These are phyloP conservation scores for Ustilago esculenta DNA, from an alignment of 1,284 basidiomycete species.

Conservation along the genomic window DNA sequence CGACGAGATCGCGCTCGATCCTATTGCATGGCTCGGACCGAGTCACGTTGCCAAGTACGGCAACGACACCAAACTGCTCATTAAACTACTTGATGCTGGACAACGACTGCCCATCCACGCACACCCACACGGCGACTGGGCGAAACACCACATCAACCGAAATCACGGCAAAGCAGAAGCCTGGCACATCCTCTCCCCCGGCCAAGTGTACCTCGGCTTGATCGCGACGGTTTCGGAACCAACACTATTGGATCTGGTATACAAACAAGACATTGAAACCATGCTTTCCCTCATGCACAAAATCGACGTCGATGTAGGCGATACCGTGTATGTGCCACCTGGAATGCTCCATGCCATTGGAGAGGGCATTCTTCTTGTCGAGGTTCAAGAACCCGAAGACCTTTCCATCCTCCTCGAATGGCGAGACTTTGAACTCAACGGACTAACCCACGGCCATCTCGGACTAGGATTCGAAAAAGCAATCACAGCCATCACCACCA, in stretches of 20 bases:
- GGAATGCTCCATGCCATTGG: constrained; percentile 40
- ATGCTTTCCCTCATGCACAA: constrained; percentile 31
- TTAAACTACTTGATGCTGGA: constrained; percentile 38
- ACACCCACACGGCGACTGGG: constrained; percentile 36
- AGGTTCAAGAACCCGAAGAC: constrained; percentile 37
- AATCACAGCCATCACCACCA: constrained; percentile 19
- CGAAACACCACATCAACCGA: constrained; percentile 12
- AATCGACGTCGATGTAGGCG: constrained; percentile 18
- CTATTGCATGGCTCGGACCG: constrained; percentile 19
- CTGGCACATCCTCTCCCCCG: constrained; percentile 24
- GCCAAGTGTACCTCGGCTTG: constrained; percentile 26
- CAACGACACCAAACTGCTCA: constrained; percentile 30
- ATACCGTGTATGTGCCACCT: constrained; percentile 37
- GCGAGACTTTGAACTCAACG: constrained; percentile 29
- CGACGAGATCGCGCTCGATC: constrained; percentile 22
- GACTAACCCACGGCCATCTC: constrained; percentile 20
- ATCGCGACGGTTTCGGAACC: constrained; percentile 5
- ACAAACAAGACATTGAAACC: constrained; percentile 24
- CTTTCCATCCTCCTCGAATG: constrained; percentile 34
- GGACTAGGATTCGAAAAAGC: constrained; percentile 37
- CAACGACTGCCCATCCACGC: constrained; percentile 36
- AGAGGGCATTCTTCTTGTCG: constrained; percentile 26
- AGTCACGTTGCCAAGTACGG: constrained; percentile 27
- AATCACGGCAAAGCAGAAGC: constrained; percentile 41
- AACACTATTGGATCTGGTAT: constrained; percentile 23